phyloP scores from a whole-genome alignment of 2,329 filamentous ascomycete genomes.

The Apiospora sp. region DNA sequence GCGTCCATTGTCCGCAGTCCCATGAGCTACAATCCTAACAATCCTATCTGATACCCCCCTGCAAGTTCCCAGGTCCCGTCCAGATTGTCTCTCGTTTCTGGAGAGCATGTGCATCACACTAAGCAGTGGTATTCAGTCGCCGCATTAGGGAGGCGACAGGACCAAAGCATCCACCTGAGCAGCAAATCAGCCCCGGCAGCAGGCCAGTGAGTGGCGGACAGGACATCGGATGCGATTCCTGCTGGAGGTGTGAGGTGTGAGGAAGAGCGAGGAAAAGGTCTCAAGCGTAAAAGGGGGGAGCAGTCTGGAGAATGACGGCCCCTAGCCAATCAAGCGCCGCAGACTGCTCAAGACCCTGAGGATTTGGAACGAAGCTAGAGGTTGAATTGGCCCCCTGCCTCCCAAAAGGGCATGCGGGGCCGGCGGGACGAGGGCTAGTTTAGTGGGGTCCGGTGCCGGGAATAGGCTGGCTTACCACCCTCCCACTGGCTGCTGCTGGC shows the following conservation, averaged over 20 bases:
- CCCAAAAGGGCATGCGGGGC: slow-evolving; percentile 14
- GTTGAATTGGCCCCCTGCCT: slow-evolving; percentile 17
- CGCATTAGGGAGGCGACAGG: slow-evolving; percentile 5
- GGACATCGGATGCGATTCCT: neutral
- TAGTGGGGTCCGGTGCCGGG: neutral
- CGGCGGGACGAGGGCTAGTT: slow-evolving; percentile 11
- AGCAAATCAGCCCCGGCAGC: neutral
- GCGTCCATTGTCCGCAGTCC: neutral
- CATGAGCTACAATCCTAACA: neutral
- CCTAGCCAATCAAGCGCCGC: neutral
- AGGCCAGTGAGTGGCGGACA: neutral
- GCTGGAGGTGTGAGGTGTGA: neutral
- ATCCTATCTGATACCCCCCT: neutral
- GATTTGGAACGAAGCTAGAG: slow-evolving; percentile 17
- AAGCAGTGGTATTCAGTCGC: neutral
- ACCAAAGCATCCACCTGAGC: neutral
- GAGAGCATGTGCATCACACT: neutral
- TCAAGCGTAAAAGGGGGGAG: neutral
- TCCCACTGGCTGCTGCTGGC: neutral
- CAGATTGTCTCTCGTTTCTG: slow-evolving; percentile 2
- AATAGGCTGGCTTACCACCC: neutral
- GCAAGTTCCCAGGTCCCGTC: neutral
- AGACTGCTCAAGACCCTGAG: neutral
- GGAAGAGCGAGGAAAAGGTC: neutral
- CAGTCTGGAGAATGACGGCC: neutral